These are phyloP conservation scores for Seminavis robusta DNA, from an alignment of 108 stramenopile genomes.

Conservation along the genomic window DNA sequence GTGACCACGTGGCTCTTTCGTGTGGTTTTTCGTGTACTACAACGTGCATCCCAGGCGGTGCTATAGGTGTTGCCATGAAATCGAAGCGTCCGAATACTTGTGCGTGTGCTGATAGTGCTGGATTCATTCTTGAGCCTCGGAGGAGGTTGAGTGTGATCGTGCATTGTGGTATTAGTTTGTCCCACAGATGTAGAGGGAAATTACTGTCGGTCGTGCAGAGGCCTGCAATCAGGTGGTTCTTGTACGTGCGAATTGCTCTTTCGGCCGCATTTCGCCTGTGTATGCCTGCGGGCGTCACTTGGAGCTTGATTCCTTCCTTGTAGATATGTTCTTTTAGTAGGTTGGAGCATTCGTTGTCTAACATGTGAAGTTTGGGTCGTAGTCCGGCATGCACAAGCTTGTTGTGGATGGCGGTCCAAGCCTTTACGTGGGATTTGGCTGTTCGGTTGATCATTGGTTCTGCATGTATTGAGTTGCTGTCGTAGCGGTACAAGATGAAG, in stretches of 20 bases:
- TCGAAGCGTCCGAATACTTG: conserved; percentile 18
- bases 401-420: conserved; percentile 2
- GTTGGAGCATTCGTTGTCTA: conserved; percentile 25
- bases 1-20: conserved; percentile 12
- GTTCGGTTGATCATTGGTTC: conserved; percentile 11
- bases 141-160: conserved; percentile 38
- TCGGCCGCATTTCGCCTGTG: conserved; percentile 43
- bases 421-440: background rate
- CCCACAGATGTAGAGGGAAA: conserved; percentile 32
- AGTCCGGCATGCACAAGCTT: background rate
- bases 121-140: conserved; percentile 9
- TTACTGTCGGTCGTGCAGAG: conserved; percentile 19
- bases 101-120: conserved; percentile 14
- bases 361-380: background rate
- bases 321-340: conserved; percentile 8
- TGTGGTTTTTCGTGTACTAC: conserved; percentile 18
- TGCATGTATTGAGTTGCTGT: conserved; percentile 31
- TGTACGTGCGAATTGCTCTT: conserved; percentile 46
- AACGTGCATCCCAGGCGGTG: conserved; percentile 34
- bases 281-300: conserved; percentile 31
- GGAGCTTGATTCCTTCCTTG: conserved; percentile 17
- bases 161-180: conserved; percentile 32
- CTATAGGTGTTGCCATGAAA: conserved; percentile 41
- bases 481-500: conserved; percentile 31
- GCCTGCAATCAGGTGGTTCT: conserved; percentile 42